Evolutionary conservation across 768 basidiomycete species (phyloP).

Genomic region (Trametes cubensis): DNA sequence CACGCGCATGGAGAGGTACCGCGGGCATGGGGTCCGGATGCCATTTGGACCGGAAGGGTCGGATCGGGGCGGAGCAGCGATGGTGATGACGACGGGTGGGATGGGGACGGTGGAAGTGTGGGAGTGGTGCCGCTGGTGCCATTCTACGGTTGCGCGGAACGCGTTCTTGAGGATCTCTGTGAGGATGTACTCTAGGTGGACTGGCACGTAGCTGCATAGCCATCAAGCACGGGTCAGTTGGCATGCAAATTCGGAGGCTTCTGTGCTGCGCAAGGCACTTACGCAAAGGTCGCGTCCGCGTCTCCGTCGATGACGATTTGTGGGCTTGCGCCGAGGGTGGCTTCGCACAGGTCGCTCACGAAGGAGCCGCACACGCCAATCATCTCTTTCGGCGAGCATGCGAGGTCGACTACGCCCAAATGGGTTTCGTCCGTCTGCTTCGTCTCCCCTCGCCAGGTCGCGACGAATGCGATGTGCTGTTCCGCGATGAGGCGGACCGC

Average conservation of each 20-base stretch:
- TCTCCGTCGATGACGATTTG: slow-evolving; percentile 71
- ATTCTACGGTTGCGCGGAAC: slow-evolving; percentile 87
- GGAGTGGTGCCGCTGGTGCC: slow-evolving; percentile 48
- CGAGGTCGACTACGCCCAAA: slow-evolving; percentile 75
- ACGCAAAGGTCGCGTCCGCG: slow-evolving; percentile 76
- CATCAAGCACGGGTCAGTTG: neutral
- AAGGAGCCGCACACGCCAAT: slow-evolving; percentile 81
- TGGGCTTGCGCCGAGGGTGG: slow-evolving; percentile 76
- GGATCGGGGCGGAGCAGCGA: slow-evolving; percentile 54
- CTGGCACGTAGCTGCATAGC: slow-evolving; percentile 74
- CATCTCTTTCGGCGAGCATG: slow-evolving; percentile 73
- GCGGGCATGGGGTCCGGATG: slow-evolving; percentile 56
- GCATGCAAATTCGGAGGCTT: neutral
- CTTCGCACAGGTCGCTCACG: slow-evolving; percentile 82
- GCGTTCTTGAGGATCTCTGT: slow-evolving; percentile 92
- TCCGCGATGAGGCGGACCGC: slow-evolving; percentile 88
- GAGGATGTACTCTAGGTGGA: slow-evolving; percentile 88
- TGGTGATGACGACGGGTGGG: slow-evolving; percentile 71
- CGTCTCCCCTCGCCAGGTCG: slow-evolving; percentile 50
- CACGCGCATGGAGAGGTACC: slow-evolving; percentile 74
- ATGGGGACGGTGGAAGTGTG: slow-evolving; percentile 37
- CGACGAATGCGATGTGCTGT: slow-evolving; percentile 87
- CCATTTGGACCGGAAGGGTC: slow-evolving; percentile 41
- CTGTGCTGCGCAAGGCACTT: slow-evolving; percentile 36
- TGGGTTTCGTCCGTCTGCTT: slow-evolving; percentile 45